These are phyloP conservation scores for Gracilaria vermiculophylla DNA, from an alignment of 23 red algal species.

Conservation along the genomic window DNA sequence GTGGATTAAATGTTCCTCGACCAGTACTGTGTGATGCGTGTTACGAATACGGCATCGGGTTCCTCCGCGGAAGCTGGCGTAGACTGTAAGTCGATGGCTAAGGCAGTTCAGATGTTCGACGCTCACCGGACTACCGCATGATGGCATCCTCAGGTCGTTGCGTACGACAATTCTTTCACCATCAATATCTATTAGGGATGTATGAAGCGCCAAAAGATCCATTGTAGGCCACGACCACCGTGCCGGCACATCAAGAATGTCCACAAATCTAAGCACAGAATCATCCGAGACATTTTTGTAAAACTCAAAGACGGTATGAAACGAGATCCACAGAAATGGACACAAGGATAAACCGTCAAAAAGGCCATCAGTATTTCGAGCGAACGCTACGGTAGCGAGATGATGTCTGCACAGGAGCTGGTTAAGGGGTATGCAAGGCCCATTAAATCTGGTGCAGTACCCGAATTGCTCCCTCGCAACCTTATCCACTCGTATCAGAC, in stretches of 20 bases:
- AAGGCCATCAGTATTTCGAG: conserved; percentile 14
- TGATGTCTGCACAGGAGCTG: conserved; percentile 7
- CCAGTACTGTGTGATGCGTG: not conserved
- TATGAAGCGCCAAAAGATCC: not conserved
- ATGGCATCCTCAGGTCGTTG: not conserved
- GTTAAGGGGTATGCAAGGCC: conserved; percentile 30
- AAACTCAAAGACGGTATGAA: not conserved
- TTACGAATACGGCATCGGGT: not conserved
- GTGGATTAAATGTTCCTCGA: not conserved
- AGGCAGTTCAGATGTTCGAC: not conserved
- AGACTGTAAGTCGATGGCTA: not conserved
- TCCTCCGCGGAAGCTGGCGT: not conserved
- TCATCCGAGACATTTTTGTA: conserved; percentile 2
- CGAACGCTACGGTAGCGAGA: conserved; percentile 30
- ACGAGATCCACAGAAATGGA: no score
- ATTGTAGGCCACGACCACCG: not conserved
- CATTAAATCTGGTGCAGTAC: not conserved
- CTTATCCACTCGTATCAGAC: not conserved
- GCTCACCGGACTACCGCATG: not conserved
- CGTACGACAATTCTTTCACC: not conserved
- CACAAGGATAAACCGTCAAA: not conserved
- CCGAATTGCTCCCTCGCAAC: not conserved
- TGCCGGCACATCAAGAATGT: conserved; percentile 39
- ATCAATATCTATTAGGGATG: not conserved
- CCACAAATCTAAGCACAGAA: conserved; percentile 11